Evolutionary conservation across 2,329 filamentous ascomycete genomes (phyloP).

Genomic region (Colletotrichum sp.): DNA sequence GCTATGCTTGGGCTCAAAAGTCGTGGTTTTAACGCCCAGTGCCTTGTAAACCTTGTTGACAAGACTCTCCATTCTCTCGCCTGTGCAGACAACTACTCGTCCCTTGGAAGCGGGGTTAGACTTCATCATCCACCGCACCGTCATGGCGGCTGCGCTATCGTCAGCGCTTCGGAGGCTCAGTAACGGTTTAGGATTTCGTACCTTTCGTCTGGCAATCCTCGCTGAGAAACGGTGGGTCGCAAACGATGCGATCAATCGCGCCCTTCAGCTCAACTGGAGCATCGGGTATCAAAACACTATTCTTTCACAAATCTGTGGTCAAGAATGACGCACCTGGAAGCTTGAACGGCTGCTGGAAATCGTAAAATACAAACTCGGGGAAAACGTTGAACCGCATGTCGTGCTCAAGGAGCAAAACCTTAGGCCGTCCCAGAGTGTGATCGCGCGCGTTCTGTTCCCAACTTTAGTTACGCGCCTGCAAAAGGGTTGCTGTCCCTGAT

Average conservation of each 20-base stretch:
- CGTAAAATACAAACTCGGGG: conserved; percentile 76
- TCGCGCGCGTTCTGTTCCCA: conserved; percentile 11
- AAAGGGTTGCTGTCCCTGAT: neutral
- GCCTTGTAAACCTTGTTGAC: conserved; percentile 71
- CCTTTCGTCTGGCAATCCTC: conserved; percentile 83
- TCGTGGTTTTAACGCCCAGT: conserved; percentile 67
- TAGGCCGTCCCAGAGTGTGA: conserved; percentile 50
- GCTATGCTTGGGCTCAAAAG: conserved; percentile 72
- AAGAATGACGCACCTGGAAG: conserved; percentile 53
- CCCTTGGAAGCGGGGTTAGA: conserved; percentile 22
- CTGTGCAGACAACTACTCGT: conserved; percentile 74
- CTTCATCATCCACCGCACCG: conserved; percentile 74
- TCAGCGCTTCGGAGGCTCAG: neutral
- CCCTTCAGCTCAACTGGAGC: conserved; percentile 61
- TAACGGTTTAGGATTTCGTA: conserved; percentile 34
- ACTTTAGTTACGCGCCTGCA: neutral
- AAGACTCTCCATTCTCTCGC: conserved; percentile 74
- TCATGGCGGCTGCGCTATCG: conserved; percentile 66
- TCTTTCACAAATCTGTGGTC: neutral
- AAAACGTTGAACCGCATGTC: conserved; percentile 78
- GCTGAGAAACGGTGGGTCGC: conserved; percentile 81
- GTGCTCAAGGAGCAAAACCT: conserved; percentile 73
- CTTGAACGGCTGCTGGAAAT: conserved; percentile 72
- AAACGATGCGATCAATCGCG: conserved; percentile 71
- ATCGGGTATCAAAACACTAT: neutral